Evolutionary conservation across 1,139 yeast genomes (phyloP).

Genomic region (Saccharomycopsis hybrid): DNA sequence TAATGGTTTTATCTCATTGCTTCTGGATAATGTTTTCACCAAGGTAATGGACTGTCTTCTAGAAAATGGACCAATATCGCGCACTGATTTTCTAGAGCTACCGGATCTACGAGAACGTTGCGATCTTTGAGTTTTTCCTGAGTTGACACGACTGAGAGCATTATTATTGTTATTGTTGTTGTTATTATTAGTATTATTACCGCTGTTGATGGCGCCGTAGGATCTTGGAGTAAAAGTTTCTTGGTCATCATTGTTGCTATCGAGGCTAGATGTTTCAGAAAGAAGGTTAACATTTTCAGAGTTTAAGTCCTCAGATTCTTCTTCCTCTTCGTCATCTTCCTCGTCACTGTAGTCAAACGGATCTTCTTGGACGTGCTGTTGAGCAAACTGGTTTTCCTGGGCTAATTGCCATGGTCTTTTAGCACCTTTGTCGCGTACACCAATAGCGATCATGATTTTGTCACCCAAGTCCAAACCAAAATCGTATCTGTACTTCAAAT

Average conservation of each 20-base stretch:
- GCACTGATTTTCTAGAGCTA: neutral
- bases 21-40: conserved; percentile 35
- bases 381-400: conserved; percentile 8
- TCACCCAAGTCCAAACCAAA: conserved; percentile 51
- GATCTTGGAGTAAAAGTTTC: neutral
- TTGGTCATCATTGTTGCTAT: neutral
- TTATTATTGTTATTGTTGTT: neutral
- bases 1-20: conserved; percentile 1
- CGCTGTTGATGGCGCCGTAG: neutral
- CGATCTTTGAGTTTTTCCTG: neutral
- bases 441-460: conserved; percentile 32
- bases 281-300: neutral
- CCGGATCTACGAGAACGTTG: conserved; percentile 16
- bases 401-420: conserved; percentile 33
- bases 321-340: conserved; percentile 19
- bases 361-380: conserved; percentile 5
- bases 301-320: neutral
- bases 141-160: neutral
- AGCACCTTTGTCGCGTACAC: conserved; percentile 28
- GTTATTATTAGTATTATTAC: neutral
- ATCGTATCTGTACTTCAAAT: conserved; percentile 38
- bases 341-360: conserved; percentile 15
- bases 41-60: conserved; percentile 37
- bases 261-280: neutral
- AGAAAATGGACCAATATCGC: conserved; percentile 27